A percentile compares a stretch with the other conserved stretches of the same genome.
These are phyloP conservation scores for Aphanocladium album DNA, from an alignment of 2,329 filamentous ascomycete species.

Conservation along the genomic window DNA sequence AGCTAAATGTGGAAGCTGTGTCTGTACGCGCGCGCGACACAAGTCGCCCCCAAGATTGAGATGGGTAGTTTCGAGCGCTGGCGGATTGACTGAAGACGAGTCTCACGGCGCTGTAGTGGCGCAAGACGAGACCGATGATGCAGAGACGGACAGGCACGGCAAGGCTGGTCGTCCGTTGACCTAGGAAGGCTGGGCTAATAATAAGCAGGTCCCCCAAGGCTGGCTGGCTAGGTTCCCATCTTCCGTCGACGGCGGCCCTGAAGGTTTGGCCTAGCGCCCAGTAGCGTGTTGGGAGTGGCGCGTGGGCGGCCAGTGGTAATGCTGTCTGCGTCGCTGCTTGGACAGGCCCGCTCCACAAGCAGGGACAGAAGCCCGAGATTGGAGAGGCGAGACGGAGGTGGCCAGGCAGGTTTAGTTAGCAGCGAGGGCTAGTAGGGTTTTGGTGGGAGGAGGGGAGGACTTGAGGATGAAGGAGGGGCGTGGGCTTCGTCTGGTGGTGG, in stretches of 20 bases:
- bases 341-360: neutral
- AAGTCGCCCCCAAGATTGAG: neutral
- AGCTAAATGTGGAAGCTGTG: neutral
- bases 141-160: neutral
- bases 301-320: slow-evolving; percentile 5
- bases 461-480: neutral
- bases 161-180: neutral
- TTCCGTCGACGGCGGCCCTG: neutral
- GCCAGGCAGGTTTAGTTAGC: neutral
- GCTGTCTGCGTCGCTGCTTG: neutral
- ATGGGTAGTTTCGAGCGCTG: neutral
- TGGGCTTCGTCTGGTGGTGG: neutral
- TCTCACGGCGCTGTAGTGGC: neutral
- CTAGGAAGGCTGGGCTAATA: neutral
- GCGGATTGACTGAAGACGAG: neutral
- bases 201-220: neutral
- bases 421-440: neutral
- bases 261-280: slow-evolving; percentile 9
- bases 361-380: slow-evolving; percentile 3
- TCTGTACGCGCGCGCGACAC: slow-evolving; percentile 8
- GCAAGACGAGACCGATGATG: neutral
- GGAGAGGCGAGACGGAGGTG: slow-evolving; percentile 4
- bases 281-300: neutral
- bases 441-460: neutral
- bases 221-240: slow-evolving; percentile 2